Base-by-base conservation (phyloP, 108 stramenopile genomes). In the Chaetoceros muelleri region DNA sequence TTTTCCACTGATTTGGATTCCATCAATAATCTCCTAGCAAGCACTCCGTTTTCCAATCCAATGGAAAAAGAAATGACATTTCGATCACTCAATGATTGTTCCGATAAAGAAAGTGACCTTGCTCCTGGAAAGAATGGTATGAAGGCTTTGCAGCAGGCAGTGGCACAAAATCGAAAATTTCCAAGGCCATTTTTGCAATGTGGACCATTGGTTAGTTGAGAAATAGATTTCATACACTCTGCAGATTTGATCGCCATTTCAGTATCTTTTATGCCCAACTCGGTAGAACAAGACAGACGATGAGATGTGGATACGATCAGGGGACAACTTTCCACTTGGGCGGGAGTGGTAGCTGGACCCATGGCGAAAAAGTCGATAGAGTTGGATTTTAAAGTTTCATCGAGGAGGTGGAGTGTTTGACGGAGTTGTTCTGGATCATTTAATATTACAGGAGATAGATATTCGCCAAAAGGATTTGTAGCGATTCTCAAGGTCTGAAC, bases 61-160 rank as follows among this genome's bases (percentile, higher is more conserved):
- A 93, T 64, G 1, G 84, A 82, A 70, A 90, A 84, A 24, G 54
- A 28, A 27, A 81, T 52, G 24, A 22, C 40, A 21, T 46, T 16
- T 17, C 34, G 57, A 23, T 29, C 30, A 20, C 46, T 45, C 16
- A 16, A 10, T 23, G 29, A 25, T 30, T 30, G 56, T 16, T 34
- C 21, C 30, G 27, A 51, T 24, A 26, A n/a, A 0, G 60, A 44
- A 30, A 64, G 63, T 10, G 67, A 68, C 45, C 60, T 81, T 0
- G 86, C 87, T 16, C 72, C 81, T 24, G 90, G 90, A 60, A 93
- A 93, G 62, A 93, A 93, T 13, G 90, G 90, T 46, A 83, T 77
- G 2, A 30, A 44, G 17, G 64, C 58, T n/a, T 52, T 60, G 16
- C 52, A 31, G 47, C 69, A 72, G 5, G 79, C 58, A 16, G 76